Evolutionary conservation across 2,329 filamentous ascomycete species (phyloP).

Genomic region (Hypoxylon sp.): DNA sequence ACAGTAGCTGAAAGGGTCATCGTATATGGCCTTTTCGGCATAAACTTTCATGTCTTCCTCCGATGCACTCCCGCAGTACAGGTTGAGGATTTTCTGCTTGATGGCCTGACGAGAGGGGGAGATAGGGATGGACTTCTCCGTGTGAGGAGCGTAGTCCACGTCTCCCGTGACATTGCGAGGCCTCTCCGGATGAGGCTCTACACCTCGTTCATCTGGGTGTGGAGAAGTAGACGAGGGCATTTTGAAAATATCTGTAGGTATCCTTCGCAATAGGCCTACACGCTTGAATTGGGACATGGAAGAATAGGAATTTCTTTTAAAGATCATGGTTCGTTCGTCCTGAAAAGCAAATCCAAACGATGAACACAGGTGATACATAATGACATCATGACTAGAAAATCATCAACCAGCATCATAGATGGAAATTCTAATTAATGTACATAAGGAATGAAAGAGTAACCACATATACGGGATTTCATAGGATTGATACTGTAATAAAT

Average conservation of each 20-base stretch:
- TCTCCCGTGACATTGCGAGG: slow-evolving; percentile 37
- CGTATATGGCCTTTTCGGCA: slow-evolving; percentile 59
- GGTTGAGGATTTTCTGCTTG: slow-evolving; percentile 56
- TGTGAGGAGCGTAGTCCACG: slow-evolving; percentile 59
- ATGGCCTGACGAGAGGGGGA: slow-evolving; percentile 55
- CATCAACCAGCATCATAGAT: no score
- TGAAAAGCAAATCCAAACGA: background rate
- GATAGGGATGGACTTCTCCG: slow-evolving; percentile 50
- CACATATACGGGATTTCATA: no score
- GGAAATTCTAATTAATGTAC: no score
- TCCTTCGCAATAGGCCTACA: background rate
- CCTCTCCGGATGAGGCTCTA: slow-evolving; percentile 33
- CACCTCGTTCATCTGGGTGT: slow-evolving; percentile 27
- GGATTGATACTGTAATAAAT: no score
- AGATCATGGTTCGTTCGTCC: background rate
- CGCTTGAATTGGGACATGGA: background rate
- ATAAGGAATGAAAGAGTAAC: background rate
- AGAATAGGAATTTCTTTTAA: background rate
- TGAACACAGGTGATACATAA: background rate
- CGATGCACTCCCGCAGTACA: slow-evolving; percentile 61
- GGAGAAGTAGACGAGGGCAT: slow-evolving; percentile 36
- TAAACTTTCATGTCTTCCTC: slow-evolving; percentile 64
- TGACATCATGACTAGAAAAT: background rate
- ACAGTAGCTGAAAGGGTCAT: slow-evolving; percentile 63
- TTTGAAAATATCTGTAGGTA: background rate